Conservation (phyloP, 148 eudicot genomes). For the Camellia granthamiana region DNA sequence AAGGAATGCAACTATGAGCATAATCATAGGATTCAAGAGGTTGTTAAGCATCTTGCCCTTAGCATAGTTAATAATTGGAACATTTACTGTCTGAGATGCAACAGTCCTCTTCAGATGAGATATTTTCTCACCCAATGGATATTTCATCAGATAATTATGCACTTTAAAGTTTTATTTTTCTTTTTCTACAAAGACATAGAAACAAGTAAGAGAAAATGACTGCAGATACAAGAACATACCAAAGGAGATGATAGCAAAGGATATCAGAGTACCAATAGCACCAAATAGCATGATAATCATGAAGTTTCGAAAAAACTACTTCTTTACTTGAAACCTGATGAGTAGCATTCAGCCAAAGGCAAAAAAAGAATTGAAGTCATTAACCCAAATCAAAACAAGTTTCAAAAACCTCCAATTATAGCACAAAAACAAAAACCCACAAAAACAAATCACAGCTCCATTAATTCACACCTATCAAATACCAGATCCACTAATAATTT, state of each 20-base stretch:
- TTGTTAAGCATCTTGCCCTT: not conserved
- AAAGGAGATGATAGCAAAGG: constrained; percentile 66
- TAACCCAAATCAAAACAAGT: too few relatives aligned
- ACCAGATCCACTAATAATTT: too few relatives aligned
- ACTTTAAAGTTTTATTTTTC: not conserved
- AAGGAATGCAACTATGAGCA: not conserved
- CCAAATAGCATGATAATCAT: constrained; percentile 72
- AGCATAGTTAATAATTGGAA: not conserved
- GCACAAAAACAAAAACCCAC: too few relatives aligned
- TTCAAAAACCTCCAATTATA: too few relatives aligned
- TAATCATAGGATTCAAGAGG: not conserved
- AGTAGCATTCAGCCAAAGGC: constrained; percentile 7
- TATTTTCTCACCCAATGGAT: not conserved
- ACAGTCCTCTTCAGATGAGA: not conserved
- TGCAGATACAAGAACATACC: constrained; percentile 36
- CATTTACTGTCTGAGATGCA: not conserved
- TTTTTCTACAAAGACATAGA: not conserved
- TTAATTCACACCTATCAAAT: too few relatives aligned
- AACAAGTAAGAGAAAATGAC: not conserved
- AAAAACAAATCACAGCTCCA: too few relatives aligned
- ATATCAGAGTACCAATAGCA: constrained; percentile 69
- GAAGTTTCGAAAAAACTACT: constrained; percentile 79
- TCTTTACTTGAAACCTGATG: constrained; percentile 82
- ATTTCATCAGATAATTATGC: not conserved
- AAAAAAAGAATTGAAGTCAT: constrained; percentile 1